Base-by-base conservation (phyloP, 768 basidiomycete species). In the Podaxis carcinomalis region DNA sequence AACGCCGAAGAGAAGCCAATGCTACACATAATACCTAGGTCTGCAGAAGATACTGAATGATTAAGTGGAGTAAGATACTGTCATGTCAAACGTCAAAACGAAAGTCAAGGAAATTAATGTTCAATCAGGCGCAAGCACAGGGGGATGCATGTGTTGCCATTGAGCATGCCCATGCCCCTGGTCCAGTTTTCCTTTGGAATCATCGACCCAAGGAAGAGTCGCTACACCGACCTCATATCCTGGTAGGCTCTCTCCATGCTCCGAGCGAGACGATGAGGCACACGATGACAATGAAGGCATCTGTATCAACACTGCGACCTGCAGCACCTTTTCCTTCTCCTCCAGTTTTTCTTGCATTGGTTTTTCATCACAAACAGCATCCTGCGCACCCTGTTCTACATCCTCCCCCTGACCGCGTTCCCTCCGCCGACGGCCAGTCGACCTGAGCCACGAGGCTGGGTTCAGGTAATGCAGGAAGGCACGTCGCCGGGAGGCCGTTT, bases 161-260 rank as follows among this genome's bases (percentile, higher is more conserved):
- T 37, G 52, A n/a, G 4, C 19, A 54, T 54, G 23, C n/a, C 11
- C 50, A 16, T 51, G 50, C 11, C 11, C 50, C 7, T 27, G 50
- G 11, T 13, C n/a, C 40, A 42, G 40, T 7, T 42, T 32, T 14
- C 53, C 35, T 25, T 51, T 50, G 35, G 47, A 10, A 10, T 16
- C 25, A 16, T 42, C 57, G 9, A 14, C 27, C 75, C 77, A 78
- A 44, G 75, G 74, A 40, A 79, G 64, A 21, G 67, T 72, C 10
- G 73, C 57, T 36, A 80, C 70, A 10, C 83, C 83, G 55, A 84
- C 75, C 68, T 83, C 74, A 63, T 78, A 78, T 61, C 77, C 79
- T 7, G 72, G 68, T 10, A 66, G 56, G 16, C 56, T 37, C 3
- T 44, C 64, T 56, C 51, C 57, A 9, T 62, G 19, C 56, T 28